Base-by-base conservation (phyloP, 1,139 yeast genomes). In the Kodamaea derodonti region DNA sequence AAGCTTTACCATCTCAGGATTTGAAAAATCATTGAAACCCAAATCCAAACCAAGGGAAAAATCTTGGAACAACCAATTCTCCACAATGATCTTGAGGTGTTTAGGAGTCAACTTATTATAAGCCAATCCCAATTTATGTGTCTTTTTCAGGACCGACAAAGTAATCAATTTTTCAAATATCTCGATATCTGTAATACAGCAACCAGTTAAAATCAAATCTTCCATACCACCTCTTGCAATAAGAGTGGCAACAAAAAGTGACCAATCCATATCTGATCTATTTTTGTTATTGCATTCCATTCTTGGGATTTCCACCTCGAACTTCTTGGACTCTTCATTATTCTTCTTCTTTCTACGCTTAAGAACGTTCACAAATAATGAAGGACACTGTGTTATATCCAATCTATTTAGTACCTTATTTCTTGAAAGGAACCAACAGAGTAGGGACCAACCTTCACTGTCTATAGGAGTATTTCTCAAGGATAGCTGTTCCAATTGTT, bases 191-290 rank as follows among this genome's bases (percentile, higher is more conserved):
- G 69, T 62, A 46, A 84, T 80, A 45, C 83, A 78, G 43, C 90
- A 84, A 17, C 94, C 92, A 11, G 83, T 80, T 35, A 84, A 55
- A 24, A 83, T 72, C 37, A 84, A 57, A 47, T 82, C 90, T 37
- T 79, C 86, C n/a, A 84, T 65, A 20, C 90, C 90, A 24, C 80
- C 82, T 42, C 86, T 64, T 2, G 79, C 78, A 11, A 81, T 75
- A 10, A 84, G 52, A 0, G 88, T 72, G 1, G 88, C 90, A 3
- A 80, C 78, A 42, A 84, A 65, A 29, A 83, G 57, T 15, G 80
- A 65, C 94, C 94, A 84, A 49, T 84, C 84, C 81, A 80, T 78
- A 40, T 82, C 90, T 7, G 80, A 68, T 46, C 94, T 63, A 40
- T 79, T 72, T 13, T 74, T 74, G 38, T 59, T 54, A 45, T 78